Evolutionary conservation across 176 grass and related monocot genomes (phyloP).

Genomic region (Ensete ventricosum): DNA sequence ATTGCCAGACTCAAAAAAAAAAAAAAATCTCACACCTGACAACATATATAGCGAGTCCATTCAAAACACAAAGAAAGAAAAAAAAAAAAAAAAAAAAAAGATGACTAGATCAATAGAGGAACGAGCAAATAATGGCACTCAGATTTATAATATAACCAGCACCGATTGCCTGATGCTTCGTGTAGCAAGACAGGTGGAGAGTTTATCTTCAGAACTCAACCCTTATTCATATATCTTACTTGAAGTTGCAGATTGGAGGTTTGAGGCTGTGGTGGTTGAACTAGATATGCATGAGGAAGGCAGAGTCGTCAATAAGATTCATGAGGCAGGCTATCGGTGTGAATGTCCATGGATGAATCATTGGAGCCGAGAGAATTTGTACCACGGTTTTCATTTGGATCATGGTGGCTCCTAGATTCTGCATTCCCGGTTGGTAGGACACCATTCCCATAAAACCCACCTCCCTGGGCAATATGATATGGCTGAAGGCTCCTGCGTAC

Average conservation of each 20-base stretch:
- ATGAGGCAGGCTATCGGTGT: slow-evolving; percentile 13
- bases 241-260: neutral
- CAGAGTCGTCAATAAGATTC: neutral
- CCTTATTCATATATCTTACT: neutral
- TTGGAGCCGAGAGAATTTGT: slow-evolving; percentile 1
- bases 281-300: neutral
- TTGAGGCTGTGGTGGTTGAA: too few species aligned
- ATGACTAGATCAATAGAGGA: too few species aligned
- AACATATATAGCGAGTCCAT: too few species aligned
- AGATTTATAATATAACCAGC: too few species aligned
- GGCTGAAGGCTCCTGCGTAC: slow-evolving; percentile 11
- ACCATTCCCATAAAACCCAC: slow-evolving; percentile 16
- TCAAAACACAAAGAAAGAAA: too few species aligned
- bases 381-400: slow-evolving; percentile 8
- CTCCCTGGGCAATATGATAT: slow-evolving; percentile 22
- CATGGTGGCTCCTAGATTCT: slow-evolving; percentile 16
- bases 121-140: too few species aligned
- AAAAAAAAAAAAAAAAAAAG: too few species aligned
- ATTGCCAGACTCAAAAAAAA: too few species aligned
- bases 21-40: too few species aligned
- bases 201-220: too few species aligned
- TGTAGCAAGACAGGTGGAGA: too few species aligned
- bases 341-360: slow-evolving; percentile 39
- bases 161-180: too few species aligned
- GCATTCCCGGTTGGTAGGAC: slow-evolving; percentile 11